Evolutionary conservation across 139 green algal genomes (phyloP).

Genomic region (Tetradesmus lagerheimii): DNA sequence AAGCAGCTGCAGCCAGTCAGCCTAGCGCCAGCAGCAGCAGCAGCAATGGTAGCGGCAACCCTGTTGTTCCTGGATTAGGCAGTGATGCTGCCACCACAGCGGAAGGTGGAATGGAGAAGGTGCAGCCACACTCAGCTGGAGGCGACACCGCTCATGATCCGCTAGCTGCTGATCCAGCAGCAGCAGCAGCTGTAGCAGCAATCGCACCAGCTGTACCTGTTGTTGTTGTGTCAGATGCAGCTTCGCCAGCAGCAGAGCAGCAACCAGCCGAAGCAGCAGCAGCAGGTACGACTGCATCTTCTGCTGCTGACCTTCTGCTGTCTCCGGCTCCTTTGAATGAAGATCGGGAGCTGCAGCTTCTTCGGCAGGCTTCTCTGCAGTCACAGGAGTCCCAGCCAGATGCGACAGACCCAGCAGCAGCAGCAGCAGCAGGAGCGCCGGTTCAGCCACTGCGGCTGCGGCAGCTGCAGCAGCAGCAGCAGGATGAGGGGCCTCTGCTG

Average conservation of each 20-base stretch:
- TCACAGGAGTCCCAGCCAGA: not conserved
- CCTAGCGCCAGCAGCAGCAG: not conserved
- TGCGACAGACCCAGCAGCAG: not conserved
- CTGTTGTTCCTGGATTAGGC: not conserved
- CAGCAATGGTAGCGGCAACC: not conserved
- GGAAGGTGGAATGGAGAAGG: not conserved
- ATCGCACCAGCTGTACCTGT: not conserved
- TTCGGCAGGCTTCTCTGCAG: not conserved
- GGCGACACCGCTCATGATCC: not conserved
- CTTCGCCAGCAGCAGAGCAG: not conserved
- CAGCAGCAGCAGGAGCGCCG: not conserved
- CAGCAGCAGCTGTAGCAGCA: constrained; percentile 1
- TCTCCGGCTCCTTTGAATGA: not conserved
- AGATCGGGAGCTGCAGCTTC: not conserved
- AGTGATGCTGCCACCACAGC: not conserved
- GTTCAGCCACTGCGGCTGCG: not conserved
- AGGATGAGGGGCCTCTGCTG: not conserved
- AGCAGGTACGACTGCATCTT: not conserved
- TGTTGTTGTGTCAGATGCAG: not conserved
- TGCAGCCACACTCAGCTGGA: not conserved
- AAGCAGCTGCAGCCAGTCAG: no score
- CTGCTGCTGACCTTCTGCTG: constrained; percentile 10
- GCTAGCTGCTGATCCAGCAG: not conserved
- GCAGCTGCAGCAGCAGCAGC: not conserved
- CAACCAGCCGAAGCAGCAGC: not conserved